Base-by-base conservation (phyloP, 1,284 basidiomycete genomes). In the Fomes fomentarius region DNA sequence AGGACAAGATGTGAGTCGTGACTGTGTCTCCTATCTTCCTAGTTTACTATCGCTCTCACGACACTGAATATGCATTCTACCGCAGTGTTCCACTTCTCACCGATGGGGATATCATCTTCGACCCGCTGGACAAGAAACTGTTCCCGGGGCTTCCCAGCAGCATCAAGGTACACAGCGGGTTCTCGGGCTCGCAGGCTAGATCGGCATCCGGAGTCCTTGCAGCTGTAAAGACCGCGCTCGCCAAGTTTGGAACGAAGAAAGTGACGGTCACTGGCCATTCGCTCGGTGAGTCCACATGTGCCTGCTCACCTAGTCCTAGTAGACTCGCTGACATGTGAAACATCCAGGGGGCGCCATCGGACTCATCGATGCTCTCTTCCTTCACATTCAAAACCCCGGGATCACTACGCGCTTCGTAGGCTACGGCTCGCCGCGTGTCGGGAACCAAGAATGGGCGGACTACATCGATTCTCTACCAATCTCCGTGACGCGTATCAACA, bases 341-440 rank as follows among this genome's bases (percentile, higher is more conserved):
- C 14, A 2, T 0, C 3, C 53, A 74, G 74, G 74, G 38, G 81
- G 75, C 14, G 80, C 80, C 0, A 70, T 82, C 47, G 69, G 76
- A 0, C 67, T 81, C 12, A 68, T 83, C 19, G 77, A 79, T 55
- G 66, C 74, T 0, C 71, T 81, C 14, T 79, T 74, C 62, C 68
- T 83, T 21, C 74, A 75, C 4, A 63, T 78, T 24, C 75, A 79
- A 50, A 66, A 83, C 4, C 50, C 69, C 74, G 62, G 57, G 3
- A 71, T 70, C 1, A 67, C 63, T 2, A 69, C 80, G 63, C 71
- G 68, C 54, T 73, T 73, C 31, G 63, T 81, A 25, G 72, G 67
- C 0, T 82, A 78, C 58, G 77, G 78, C n/a, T 72, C 84, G 64
- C 87, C 87, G 19, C 76, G 86, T 37, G 84, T 67, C 73, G 80